phyloP scores from a whole-genome alignment of 73 alveolate species.

The Paramecium caudatum region DNA sequence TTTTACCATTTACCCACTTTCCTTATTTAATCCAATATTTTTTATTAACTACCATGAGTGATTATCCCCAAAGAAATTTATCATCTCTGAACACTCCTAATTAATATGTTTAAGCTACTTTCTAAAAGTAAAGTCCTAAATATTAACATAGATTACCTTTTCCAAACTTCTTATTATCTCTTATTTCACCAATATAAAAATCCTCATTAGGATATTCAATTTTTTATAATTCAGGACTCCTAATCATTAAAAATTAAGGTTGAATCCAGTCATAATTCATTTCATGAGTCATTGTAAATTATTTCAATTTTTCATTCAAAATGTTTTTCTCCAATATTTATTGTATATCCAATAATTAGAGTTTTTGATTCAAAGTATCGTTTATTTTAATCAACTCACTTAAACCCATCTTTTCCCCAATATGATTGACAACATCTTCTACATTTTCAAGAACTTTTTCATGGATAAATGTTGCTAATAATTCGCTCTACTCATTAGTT shows the following conservation, averaged over 20 bases:
- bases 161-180: neutral
- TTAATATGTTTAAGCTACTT: neutral
- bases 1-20: constrained; percentile 20
- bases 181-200: constrained; percentile 10
- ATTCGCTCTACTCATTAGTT: neutral
- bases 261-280: constrained; percentile 13
- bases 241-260: neutral
- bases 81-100: constrained; percentile 14
- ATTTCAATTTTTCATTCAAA: neutral
- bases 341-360: neutral
- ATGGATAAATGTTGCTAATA: neutral
- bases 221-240: neutral
- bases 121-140: neutral
- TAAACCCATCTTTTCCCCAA: constrained; percentile 4
- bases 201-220: constrained; percentile 46
- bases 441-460: neutral
- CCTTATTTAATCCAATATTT: constrained; percentile 12
- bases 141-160: neutral
- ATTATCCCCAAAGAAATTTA: constrained; percentile 17
- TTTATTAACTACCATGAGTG: neutral
- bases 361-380: neutral
- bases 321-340: neutral
- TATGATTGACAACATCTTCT: neutral
- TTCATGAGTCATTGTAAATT: neutral
- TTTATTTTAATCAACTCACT: neutral